Base-by-base conservation (phyloP, 2,329 filamentous ascomycete species). In the Gnomoniopsis sp. region DNA sequence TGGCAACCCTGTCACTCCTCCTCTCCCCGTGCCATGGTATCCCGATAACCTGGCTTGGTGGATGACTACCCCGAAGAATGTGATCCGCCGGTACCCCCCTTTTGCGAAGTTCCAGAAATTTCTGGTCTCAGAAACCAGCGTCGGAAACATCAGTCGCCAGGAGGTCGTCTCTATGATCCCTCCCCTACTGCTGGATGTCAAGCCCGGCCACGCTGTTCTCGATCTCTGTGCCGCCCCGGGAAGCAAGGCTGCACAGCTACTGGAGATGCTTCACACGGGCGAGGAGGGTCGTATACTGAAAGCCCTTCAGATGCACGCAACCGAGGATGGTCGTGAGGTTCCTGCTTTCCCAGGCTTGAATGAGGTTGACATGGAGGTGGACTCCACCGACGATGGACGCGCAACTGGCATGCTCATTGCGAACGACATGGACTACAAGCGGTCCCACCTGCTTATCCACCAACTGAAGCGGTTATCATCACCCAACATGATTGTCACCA, bases 151-250 rank as follows among this genome's bases (percentile, higher is more conserved):
- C 69, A 96, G 90, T 75, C 87, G 95, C 68, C 95, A 99, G 75
- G 95, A 99, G 77, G 89, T 96, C 48, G 95, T 99, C 69, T 96
- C 91, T 78, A 99, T 99, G 95, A 98, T 99, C 63, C 95, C 95
- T 26, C 95, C 95, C 26, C 83, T 98, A 66, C 81, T 98, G 67
- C 89, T 99, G 80, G 93, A 98, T 69, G 82, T 98, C 53, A 86
- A 86, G 66, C 93, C 95, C 4, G 91, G 93, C 55, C 96, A 97
- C 88, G 89, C 88, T 1, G 93, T 97, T 11, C 78, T 99, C 66
- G 95, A 99, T 73, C 88, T 99, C 79, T 99, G 95, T 75, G 95
- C 95, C 60, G 95, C 95, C 1, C 95, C 95, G 1, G 95, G 95
- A 61, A 98, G 93, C 79, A 99, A 99, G 80, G 93, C 95, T 14